Evolutionary conservation across 2,329 filamentous ascomycete genomes (phyloP).

Genomic region (Teratosphaeria nubilosa): DNA sequence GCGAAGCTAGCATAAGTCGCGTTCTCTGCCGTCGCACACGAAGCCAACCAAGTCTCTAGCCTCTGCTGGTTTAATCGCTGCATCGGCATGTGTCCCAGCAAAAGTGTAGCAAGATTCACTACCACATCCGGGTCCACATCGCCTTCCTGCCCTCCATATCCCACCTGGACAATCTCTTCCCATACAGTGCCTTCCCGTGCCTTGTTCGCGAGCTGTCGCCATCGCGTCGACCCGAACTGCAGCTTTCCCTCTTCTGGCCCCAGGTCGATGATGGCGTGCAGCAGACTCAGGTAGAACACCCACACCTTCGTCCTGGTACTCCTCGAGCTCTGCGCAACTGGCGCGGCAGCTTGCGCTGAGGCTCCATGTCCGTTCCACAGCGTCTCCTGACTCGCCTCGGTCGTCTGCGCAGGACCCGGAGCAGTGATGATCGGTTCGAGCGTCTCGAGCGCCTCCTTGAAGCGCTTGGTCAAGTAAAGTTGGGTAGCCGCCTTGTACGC

Average conservation of each 20-base stretch:
- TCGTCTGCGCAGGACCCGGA: constrained; percentile 6
- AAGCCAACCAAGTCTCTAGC: constrained; percentile 79
- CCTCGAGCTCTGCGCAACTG: constrained; percentile 68
- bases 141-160: constrained; percentile 79
- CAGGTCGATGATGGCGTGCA: constrained; percentile 84
- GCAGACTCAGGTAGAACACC: constrained; percentile 88
- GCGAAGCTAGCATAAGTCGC: constrained; percentile 36
- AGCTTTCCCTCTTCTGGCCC: constrained; percentile 83
- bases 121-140: constrained; percentile 93
- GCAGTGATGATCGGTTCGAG: constrained; percentile 66
- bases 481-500: constrained; percentile 90
- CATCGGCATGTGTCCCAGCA: constrained; percentile 78
- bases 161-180: constrained; percentile 81
- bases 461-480: constrained; percentile 83
- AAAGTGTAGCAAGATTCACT: constrained; percentile 78
- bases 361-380: constrained; percentile 1
- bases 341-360: constrained; percentile 38
- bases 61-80: constrained; percentile 78
- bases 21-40: constrained; percentile 36
- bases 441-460: constrained; percentile 80
- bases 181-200: constrained; percentile 86
- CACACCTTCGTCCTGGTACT: constrained; percentile 88
- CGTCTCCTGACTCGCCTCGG: constrained; percentile 9
- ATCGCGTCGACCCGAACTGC: constrained; percentile 74
- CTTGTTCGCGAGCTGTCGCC: constrained; percentile 70